Evolutionary conservation across 2,329 filamentous ascomycete species (phyloP).

Genomic region (Alternaria gansuensis): DNA sequence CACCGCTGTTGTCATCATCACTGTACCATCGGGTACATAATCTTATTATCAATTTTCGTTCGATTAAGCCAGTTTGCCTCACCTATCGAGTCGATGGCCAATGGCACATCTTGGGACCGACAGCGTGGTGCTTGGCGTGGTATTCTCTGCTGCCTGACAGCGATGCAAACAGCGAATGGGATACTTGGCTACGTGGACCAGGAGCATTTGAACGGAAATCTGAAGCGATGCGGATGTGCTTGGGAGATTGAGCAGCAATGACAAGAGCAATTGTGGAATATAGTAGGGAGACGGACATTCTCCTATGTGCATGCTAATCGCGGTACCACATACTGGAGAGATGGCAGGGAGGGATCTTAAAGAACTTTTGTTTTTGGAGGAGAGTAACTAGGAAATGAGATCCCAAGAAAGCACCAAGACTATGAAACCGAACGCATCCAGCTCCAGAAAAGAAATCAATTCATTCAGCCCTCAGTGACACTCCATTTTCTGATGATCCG

Average conservation of each 20-base stretch:
- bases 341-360: not conserved
- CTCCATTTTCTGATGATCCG: not conserved
- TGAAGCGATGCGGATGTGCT: not conserved
- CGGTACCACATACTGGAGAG: not conserved
- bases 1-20: constrained; percentile 31
- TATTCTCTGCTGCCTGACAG: not conserved
- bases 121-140: not conserved
- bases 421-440: constrained; percentile 2
- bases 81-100: not conserved
- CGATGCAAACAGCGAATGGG: not conserved
- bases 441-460: not conserved
- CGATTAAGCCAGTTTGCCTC: not conserved
- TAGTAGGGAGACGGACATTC: not conserved
- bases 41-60: not conserved
- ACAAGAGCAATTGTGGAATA: not conserved
- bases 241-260: not conserved
- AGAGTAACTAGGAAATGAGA: not conserved
- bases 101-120: not conserved
- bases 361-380: constrained; percentile 1
- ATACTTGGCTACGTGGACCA: no score
- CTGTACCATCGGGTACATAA: constrained; percentile 23
- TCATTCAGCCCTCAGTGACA: not conserved
- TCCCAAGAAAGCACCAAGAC: not conserved
- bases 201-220: not conserved
- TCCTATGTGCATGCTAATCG: not conserved